These are phyloP conservation scores for Globisporangium uncinulatum DNA, from an alignment of 352 stramenopile genomes.

Conservation along the genomic window DNA sequence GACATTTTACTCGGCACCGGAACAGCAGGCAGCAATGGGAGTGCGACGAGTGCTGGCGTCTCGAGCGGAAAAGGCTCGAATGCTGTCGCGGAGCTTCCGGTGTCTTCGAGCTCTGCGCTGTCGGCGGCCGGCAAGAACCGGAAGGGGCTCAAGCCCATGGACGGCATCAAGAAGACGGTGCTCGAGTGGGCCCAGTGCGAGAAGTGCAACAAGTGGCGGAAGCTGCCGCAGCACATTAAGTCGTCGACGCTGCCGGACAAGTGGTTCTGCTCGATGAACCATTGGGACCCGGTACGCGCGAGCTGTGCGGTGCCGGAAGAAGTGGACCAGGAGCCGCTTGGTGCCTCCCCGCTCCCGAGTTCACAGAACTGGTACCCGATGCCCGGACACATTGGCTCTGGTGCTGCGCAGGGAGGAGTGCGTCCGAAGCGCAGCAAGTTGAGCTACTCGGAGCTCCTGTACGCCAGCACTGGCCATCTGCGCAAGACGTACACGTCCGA, in stretches of 20 bases:
- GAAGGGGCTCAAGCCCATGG: slow-evolving; percentile 7
- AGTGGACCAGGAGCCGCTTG: slow-evolving; percentile 65
- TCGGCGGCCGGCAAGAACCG: slow-evolving; percentile 8
- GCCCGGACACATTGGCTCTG: slow-evolving; percentile 28
- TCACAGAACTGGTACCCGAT: slow-evolving; percentile 59
- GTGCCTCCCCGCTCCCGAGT: slow-evolving; percentile 33
- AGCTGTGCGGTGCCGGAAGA: slow-evolving; percentile 73
- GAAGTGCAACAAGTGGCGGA: slow-evolving; percentile 95
- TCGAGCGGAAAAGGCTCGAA: background rate
- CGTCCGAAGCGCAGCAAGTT: slow-evolving; percentile 62
- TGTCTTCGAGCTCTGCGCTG: background rate
- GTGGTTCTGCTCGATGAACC: slow-evolving; percentile 97
- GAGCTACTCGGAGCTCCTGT: slow-evolving; percentile 79
- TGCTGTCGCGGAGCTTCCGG: background rate
- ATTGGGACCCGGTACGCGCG: slow-evolving; percentile 84
- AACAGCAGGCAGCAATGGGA: background rate
- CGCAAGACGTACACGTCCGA: slow-evolving; percentile 79
- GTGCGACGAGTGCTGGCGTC: background rate
- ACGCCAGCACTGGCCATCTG: slow-evolving; percentile 71
- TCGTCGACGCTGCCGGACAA: slow-evolving; percentile 90
- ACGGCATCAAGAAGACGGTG: slow-evolving; percentile 65
- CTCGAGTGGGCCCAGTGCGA: slow-evolving; percentile 96
- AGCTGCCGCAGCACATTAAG: slow-evolving; percentile 90
- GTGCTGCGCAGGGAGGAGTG: slow-evolving; percentile 1
- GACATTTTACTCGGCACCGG: too few relatives aligned